These are phyloP conservation scores for Saturnispora saitoi DNA, from an alignment of 805 yeast genomes.

Conservation along the genomic window DNA sequence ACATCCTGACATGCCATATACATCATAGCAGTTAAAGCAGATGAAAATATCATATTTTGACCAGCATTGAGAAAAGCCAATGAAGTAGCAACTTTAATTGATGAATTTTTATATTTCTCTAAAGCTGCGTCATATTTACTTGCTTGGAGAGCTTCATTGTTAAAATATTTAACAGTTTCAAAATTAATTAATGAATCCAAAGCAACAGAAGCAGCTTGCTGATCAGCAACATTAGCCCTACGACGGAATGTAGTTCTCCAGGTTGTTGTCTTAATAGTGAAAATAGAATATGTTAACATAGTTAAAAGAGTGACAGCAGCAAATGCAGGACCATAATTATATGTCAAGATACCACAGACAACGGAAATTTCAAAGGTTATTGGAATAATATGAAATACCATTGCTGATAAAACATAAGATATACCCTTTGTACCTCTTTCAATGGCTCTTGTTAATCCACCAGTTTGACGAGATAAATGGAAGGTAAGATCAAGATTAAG, in stretches of 20 bases:
- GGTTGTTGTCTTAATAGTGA: conserved; percentile 87
- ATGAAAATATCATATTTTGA: conserved; percentile 70
- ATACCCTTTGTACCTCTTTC: conserved; percentile 98
- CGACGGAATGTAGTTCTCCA: conserved; percentile 94
- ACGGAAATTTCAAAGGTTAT: conserved; percentile 85
- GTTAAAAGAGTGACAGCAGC: conserved; percentile 85
- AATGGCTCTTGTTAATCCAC: conserved; percentile 92
- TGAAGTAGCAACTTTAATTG: conserved; percentile 77
- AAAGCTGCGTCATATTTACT: conserved; percentile 72
- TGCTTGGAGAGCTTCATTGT: conserved; percentile 77
- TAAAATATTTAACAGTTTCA: conserved; percentile 91
- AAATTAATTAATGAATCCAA: conserved; percentile 88
- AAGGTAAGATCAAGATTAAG: conserved; percentile 79
- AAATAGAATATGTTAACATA: conserved; percentile 79
- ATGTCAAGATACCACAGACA: conserved; percentile 89
- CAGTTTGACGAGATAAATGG: conserved; percentile 88
- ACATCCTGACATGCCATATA: conserved; percentile 95
- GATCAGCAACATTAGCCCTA: conserved; percentile 86
- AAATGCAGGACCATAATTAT: conserved; percentile 81
- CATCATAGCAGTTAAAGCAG: conserved; percentile 95
- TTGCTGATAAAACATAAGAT: conserved; percentile 81
- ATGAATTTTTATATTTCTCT: conserved; percentile 61
- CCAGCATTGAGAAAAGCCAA: conserved; percentile 73
- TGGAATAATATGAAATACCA: conserved; percentile 97
- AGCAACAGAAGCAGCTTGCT: conserved; percentile 91